Evolutionary conservation across 495 filamentous ascomycete species (phyloP), one percentile per base, ranked within the genome.

Genomic region (Hyaloscypha bicolor): DNA sequence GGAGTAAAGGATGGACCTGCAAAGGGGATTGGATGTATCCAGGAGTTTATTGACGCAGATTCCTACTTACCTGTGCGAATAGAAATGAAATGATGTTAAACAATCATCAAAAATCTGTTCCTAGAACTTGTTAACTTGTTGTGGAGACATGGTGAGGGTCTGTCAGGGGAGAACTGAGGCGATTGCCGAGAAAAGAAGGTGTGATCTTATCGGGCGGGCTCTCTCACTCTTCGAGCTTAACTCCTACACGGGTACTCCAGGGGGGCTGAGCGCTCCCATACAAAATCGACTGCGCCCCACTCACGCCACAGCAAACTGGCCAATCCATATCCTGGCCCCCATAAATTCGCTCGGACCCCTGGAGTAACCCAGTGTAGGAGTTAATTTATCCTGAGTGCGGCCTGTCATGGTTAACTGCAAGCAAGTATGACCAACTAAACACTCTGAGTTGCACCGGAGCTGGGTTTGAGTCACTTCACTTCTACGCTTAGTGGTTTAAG

Each of bases 1-100:
- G 71, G 71, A 67, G 71, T 72, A 72, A 37, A 59, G 60, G 67
- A 42, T 64, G 55, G 62, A 12, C 55, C 31, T n/a, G 33, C 48
- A 62, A 59, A 55, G 67, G 48, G 67, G 32, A 25, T 25, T 29
- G 55, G 33, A 60, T 65, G 62, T 71, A 71, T 65, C 42, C 60
- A 25, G 69, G 69, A 60, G 69, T 67, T 65, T 64, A 55, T 21
- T 33, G 64, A 9, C 51, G n/a, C 37, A 48, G 14, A 60, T 60
- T 5, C 21, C 14, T 58, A 31, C n/a, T 21, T 60, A 31, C 11
- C 42, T 48, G 42, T 48, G 42, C 42, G 42, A 48, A 19, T 48
- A 48, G 42, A 48, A 48, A 48, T 48, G 11, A 48, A 48, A 48
- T 4, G 9, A 6, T 48, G 42, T 48, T 48, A 1, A 48, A 48